These are phyloP conservation scores for Crithidia thermophila DNA, from an alignment of 208 protist species.

Conservation along the genomic window DNA sequence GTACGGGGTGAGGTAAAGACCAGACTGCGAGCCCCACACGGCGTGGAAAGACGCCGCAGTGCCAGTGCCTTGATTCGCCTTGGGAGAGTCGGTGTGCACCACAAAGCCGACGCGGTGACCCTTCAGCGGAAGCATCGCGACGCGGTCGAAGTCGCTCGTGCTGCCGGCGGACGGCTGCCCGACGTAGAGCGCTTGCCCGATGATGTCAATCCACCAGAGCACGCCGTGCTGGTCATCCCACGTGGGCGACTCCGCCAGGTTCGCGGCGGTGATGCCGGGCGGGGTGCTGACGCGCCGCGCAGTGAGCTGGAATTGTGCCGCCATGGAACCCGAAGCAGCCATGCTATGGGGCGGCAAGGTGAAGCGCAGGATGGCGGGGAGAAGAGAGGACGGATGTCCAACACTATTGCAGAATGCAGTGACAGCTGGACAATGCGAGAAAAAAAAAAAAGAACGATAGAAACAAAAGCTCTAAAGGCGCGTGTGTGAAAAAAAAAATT, in stretches of 20 bases:
- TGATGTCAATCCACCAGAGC: slow-evolving; percentile 40
- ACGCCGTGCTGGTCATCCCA: slow-evolving; percentile 33
- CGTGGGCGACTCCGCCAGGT: slow-evolving; percentile 22
- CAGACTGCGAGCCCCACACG: slow-evolving; percentile 29
- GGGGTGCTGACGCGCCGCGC: slow-evolving; percentile 23
- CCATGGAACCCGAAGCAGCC: no score
- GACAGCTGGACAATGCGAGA: slow-evolving; percentile 1
- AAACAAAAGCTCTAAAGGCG: no score
- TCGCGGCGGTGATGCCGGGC: slow-evolving; percentile 5
- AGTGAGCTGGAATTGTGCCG: slow-evolving; percentile 31
- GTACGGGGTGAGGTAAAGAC: slow-evolving; percentile 21
- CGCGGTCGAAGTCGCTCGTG: slow-evolving; percentile 27
- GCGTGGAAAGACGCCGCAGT: slow-evolving; percentile 12
- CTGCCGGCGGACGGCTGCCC: slow-evolving; percentile 11
- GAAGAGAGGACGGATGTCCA: no score
- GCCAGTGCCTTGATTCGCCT: background rate
- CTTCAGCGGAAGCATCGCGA: slow-evolving; percentile 22
- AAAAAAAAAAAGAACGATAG: slow-evolving; percentile 6
- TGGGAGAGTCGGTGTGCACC: slow-evolving; percentile 11
- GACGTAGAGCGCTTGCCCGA: slow-evolving; percentile 26
- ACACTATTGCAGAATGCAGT: no score
- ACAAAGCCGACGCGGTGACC: slow-evolving; percentile 24
- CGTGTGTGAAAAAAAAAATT: no score
- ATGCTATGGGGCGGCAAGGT: no score
- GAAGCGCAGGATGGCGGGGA: no score